Conservation (phyloP, 768 basidiomycete species). For the Auricularia sp. region DNA sequence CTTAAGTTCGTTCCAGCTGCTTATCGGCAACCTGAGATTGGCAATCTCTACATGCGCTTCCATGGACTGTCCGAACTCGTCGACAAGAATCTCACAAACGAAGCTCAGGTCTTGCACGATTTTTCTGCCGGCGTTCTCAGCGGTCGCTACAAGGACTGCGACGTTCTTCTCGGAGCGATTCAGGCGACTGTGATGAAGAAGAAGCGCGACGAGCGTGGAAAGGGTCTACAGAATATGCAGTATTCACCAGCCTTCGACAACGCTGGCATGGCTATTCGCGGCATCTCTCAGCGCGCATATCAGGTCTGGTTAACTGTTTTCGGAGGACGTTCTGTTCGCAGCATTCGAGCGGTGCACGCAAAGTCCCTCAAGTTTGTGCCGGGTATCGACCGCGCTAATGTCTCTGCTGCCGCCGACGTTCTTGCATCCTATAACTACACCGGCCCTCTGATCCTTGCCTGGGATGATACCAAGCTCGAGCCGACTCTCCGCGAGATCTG, state of each 20-base stretch:
- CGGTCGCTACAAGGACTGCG: constrained; percentile 11
- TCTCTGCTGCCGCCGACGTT: constrained; percentile 1
- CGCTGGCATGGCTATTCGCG: constrained; percentile 12
- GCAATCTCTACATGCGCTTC: constrained; percentile 10
- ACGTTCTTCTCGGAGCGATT: constrained; percentile 14
- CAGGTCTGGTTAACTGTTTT: constrained; percentile 10
- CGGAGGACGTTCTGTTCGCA: constrained; percentile 12
- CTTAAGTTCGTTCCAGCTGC: constrained; percentile 13
- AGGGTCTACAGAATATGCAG: constrained; percentile 11
- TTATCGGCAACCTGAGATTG: constrained; percentile 9
- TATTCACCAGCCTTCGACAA: constrained; percentile 11
- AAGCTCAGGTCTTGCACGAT: background rate
- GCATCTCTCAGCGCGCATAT: constrained; percentile 10
- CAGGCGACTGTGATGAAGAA: constrained; percentile 11
- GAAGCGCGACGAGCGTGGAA: constrained; percentile 8
- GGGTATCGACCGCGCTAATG: constrained; percentile 9
- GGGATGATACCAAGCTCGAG: constrained; percentile 16
- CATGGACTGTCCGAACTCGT: constrained; percentile 12
- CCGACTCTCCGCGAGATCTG: constrained; percentile 8
- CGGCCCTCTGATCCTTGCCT: constrained; percentile 12
- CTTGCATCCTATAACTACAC: constrained; percentile 9
- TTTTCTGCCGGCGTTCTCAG: constrained; percentile 15
- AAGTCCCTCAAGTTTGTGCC: constrained; percentile 11
- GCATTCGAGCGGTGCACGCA: constrained; percentile 5
- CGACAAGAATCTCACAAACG: constrained; percentile 8